Conservation (phyloP, 306 rosid genomes). For the Dryas octopetala region DNA sequence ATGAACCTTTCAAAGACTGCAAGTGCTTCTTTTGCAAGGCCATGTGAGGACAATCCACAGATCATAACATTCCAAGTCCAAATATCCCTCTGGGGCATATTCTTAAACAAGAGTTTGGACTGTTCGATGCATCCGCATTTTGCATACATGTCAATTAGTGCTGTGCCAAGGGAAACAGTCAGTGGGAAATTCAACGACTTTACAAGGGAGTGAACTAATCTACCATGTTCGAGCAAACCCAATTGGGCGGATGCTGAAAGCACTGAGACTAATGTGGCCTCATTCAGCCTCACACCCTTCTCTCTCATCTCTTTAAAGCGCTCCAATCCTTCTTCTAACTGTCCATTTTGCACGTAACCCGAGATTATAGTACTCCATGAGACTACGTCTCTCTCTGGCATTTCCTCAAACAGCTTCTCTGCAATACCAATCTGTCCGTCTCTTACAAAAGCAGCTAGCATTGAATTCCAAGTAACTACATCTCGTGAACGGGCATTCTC, state of each 20-base stretch:
- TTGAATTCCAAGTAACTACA: conserved; percentile 75
- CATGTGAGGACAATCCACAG: conserved; percentile 75
- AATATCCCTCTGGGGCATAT: conserved; percentile 47
- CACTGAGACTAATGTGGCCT: conserved; percentile 56
- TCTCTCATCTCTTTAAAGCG: conserved; percentile 55
- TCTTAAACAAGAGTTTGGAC: conserved; percentile 50
- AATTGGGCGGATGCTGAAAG: conserved; percentile 61
- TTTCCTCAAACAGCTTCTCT: conserved; percentile 63
- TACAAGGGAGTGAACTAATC: conserved; percentile 51
- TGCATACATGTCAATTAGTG: conserved; percentile 79
- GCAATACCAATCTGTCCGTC: conserved; percentile 48
- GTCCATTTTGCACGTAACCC: conserved; percentile 76
- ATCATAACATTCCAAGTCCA: conserved; percentile 86
- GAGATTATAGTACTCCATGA: conserved; percentile 74
- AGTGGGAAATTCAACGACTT: conserved; percentile 44
- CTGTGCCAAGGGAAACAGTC: conserved; percentile 55
- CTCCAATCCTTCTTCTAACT: conserved; percentile 52
- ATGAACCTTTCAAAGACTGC: conserved; percentile 48
- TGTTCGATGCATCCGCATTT: conserved; percentile 76
- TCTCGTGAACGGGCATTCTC: conserved; percentile 48
- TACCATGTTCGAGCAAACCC: conserved; percentile 65
- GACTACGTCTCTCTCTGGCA: conserved; percentile 61
- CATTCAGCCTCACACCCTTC: conserved; percentile 51
- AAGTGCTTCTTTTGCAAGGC: conserved; percentile 55
- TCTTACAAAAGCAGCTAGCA: conserved; percentile 50